Conservation (phyloP, 768 basidiomycete genomes). For the Hericium rajendrae region DNA sequence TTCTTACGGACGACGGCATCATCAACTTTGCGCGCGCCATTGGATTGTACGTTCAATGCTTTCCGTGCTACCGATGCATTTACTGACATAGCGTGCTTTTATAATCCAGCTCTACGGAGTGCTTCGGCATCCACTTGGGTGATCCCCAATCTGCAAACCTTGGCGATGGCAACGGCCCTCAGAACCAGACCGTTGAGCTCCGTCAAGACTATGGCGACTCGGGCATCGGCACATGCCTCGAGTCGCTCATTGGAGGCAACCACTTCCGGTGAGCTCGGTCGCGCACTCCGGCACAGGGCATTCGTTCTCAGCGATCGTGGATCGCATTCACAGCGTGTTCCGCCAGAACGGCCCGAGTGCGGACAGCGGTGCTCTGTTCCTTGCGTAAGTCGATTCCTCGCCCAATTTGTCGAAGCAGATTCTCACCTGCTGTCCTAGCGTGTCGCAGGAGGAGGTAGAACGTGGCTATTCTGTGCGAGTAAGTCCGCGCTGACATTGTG, state of each 20-base stretch:
- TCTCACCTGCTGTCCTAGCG: slow-evolving; percentile 6
- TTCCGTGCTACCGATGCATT: not conserved
- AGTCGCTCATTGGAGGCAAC: slow-evolving; percentile 20
- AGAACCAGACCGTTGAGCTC: slow-evolving; percentile 35
- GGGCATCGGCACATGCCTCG: slow-evolving; percentile 31
- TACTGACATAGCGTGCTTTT: not conserved
- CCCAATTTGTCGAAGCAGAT: not conserved
- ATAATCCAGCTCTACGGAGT: slow-evolving; percentile 16
- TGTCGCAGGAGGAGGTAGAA: slow-evolving; percentile 16
- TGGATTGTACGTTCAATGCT: slow-evolving; percentile 9
- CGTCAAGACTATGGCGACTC: slow-evolving; percentile 33
- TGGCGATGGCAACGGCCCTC: slow-evolving; percentile 36
- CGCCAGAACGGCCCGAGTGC: slow-evolving; percentile 23
- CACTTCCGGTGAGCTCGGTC: slow-evolving; percentile 6
- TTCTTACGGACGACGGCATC: slow-evolving; percentile 10
- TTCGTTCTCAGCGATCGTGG: not conserved
- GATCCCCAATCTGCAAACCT: slow-evolving; percentile 33
- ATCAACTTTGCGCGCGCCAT: slow-evolving; percentile 6
- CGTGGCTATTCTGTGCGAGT: not conserved
- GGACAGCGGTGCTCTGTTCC: slow-evolving; percentile 24
- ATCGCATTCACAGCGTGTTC: slow-evolving; percentile 12
- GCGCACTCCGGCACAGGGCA: not conserved
- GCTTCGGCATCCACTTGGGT: slow-evolving; percentile 25
- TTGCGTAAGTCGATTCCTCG: slow-evolving; percentile 19
- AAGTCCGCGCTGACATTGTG: not conserved